Conservation (phyloP, 139 green algal species). For the Coccomyxa sp. region DNA sequence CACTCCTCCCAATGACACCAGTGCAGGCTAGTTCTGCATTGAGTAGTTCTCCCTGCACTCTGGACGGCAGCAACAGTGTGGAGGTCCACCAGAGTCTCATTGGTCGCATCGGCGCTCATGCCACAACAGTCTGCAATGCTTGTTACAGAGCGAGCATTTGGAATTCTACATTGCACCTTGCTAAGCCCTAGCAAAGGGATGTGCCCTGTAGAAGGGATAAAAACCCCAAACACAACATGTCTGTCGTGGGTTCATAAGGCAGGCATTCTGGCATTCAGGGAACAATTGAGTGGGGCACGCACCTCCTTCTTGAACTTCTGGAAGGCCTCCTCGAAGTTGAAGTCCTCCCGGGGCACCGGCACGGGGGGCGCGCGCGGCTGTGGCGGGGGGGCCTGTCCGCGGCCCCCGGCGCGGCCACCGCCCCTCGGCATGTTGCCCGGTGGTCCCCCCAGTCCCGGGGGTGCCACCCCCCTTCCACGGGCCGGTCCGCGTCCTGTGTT, state of each 20-base stretch:
- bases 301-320: constrained; percentile 82
- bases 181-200: not conserved
- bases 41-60: not conserved
- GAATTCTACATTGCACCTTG: not conserved
- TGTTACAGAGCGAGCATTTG: not conserved
- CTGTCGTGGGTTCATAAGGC: too few relatives aligned
- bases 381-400: not conserved
- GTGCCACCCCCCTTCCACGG: not conserved
- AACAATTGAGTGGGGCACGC: not conserved
- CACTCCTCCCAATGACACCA: not conserved
- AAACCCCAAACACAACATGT: too few relatives aligned
- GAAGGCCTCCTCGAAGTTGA: constrained; percentile 80
- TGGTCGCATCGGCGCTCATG: too few relatives aligned
- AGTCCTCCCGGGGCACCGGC: constrained; percentile 64
- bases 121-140: too few relatives aligned
- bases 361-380: constrained; percentile 7
- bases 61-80: not conserved
- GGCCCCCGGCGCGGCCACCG: too few relatives aligned
- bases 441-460: not conserved
- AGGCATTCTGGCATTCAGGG: too few relatives aligned
- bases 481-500: not conserved
- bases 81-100: too few relatives aligned
- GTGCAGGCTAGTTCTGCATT: not conserved
- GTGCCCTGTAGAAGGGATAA: too few relatives aligned
- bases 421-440: not conserved